Percentiles rank a stretch among this genome's conserved stretches.
phyloP scores from a whole-genome alignment of 768 basidiomycete species.

The Megacollybia marginata region DNA sequence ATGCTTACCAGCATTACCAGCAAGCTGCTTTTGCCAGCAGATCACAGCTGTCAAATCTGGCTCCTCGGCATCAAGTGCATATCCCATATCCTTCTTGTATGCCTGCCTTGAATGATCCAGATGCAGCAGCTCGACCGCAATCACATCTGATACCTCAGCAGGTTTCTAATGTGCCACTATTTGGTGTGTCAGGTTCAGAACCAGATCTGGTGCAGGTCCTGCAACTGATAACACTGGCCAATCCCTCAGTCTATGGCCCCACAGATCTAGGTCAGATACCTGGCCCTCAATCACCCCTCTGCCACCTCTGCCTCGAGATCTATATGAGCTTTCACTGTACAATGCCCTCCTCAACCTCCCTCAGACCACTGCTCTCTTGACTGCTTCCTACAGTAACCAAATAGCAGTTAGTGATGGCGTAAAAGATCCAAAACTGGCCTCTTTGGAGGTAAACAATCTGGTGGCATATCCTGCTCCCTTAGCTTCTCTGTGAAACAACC shows the following conservation, averaged over 20 bases:
- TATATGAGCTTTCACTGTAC: slow-evolving; percentile 55
- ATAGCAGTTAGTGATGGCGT: slow-evolving; percentile 4
- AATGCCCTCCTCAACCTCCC: slow-evolving; percentile 47
- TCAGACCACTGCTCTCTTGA: slow-evolving; percentile 31
- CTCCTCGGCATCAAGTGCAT: neutral
- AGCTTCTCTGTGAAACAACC: slow-evolving; percentile 18
- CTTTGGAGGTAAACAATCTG: slow-evolving; percentile 24
- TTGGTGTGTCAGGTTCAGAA: neutral
- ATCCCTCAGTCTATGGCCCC: slow-evolving; percentile 21
- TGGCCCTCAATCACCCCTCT: slow-evolving; percentile 32
- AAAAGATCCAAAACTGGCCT: slow-evolving; percentile 12
- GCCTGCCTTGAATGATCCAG: neutral
- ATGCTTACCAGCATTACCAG: too few species aligned
- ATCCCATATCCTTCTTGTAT: slow-evolving; percentile 2
- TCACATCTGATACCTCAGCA: neutral
- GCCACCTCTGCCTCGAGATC: slow-evolving; percentile 51
- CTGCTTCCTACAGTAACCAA: slow-evolving; percentile 19
- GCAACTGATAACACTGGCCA: slow-evolving; percentile 22
- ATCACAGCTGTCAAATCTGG: too few species aligned
- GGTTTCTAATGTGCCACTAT: neutral
- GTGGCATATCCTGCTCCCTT: slow-evolving; percentile 40
- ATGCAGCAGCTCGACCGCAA: neutral
- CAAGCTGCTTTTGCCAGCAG: too few species aligned
- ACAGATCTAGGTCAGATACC: slow-evolving; percentile 13
- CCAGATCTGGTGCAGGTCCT: slow-evolving; percentile 19